Conservation (phyloP, 176 grass and related monocot genomes). For the Zizania latifolia region DNA sequence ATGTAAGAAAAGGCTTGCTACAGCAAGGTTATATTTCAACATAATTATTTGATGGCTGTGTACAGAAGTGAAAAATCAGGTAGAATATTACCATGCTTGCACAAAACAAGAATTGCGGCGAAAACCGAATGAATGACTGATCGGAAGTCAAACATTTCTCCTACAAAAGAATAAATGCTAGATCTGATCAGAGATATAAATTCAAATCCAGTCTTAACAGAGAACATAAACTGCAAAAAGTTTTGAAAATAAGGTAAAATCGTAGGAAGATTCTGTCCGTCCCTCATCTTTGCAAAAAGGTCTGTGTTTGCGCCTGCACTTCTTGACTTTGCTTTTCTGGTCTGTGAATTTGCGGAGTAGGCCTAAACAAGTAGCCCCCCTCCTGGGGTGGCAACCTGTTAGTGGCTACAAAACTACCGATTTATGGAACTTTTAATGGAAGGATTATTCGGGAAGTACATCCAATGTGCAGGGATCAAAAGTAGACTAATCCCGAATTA, state of each 20-base stretch:
- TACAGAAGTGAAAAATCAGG: background rate
- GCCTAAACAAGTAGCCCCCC: conserved; percentile 14
- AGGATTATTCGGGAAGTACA: background rate
- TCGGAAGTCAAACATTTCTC: conserved; percentile 36
- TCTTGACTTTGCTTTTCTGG: background rate
- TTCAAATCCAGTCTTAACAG: background rate
- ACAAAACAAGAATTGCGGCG: conserved; percentile 30
- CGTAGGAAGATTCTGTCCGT: background rate
- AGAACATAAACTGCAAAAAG: background rate
- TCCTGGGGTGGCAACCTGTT: too few relatives aligned
- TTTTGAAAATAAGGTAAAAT: conserved; percentile 1
- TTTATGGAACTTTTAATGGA: background rate
- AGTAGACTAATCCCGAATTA: background rate
- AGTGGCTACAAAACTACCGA: background rate
- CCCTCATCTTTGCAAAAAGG: background rate
- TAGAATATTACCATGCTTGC: conserved; percentile 66
- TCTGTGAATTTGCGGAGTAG: background rate
- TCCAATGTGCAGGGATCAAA: conserved; percentile 11
- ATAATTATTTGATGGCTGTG: conserved; percentile 15
- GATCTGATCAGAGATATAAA: background rate
- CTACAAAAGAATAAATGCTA: conserved; percentile 39
- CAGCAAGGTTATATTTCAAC: background rate
- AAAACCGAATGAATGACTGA: conserved; percentile 58
- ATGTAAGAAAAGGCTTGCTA: conserved; percentile 8
- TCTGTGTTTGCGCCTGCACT: background rate